phyloP scores from a whole-genome alignment of 1,139 yeast genomes.

The Candida neerlandica region DNA sequence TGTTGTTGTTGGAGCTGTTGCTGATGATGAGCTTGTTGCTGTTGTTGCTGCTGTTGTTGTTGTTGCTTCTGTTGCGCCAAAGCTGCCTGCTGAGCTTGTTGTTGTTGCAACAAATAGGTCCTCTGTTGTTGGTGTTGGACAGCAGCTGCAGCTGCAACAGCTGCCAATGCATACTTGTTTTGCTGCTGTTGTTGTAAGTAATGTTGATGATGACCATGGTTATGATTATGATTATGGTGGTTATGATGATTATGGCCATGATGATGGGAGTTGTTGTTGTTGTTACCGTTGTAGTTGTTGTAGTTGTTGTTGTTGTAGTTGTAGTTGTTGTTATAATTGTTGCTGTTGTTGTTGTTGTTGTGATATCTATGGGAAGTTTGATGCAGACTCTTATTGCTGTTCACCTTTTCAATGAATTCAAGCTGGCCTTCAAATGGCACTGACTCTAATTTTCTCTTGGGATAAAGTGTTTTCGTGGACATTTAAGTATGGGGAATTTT shows the following conservation, averaged over 20 bases:
- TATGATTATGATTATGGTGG: conserved; percentile 9
- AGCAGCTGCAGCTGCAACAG: conserved; percentile 37
- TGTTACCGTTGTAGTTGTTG: not conserved
- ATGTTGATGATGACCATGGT: conserved; percentile 15
- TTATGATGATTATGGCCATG: conserved; percentile 12
- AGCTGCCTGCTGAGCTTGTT: conserved; percentile 16
- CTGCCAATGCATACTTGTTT: conserved; percentile 30
- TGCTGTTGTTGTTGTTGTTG: conserved; percentile 8
- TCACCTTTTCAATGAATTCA: conserved; percentile 26
- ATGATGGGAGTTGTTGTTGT: conserved; percentile 12
- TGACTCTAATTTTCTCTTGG: conserved; percentile 30
- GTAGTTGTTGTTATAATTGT: not conserved
- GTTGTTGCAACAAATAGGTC: conserved; percentile 20
- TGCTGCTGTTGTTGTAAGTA: conserved; percentile 17
- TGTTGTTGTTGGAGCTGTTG: conserved; percentile 16
- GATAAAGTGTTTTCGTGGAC: conserved; percentile 20
- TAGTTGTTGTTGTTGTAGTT: conserved; percentile 9
- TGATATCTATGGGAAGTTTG: conserved; percentile 15
- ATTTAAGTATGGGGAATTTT: conserved; percentile 6
- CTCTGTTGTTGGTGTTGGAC: conserved; percentile 27
- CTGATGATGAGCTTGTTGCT: conserved; percentile 14
- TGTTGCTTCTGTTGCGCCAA: conserved; percentile 13
- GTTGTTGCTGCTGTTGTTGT: conserved; percentile 18
- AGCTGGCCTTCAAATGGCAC: conserved; percentile 35
- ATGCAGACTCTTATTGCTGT: conserved; percentile 16